These are phyloP conservation scores for Gracilariopsis chorda DNA, from an alignment of 23 red algal species.

Conservation along the genomic window DNA sequence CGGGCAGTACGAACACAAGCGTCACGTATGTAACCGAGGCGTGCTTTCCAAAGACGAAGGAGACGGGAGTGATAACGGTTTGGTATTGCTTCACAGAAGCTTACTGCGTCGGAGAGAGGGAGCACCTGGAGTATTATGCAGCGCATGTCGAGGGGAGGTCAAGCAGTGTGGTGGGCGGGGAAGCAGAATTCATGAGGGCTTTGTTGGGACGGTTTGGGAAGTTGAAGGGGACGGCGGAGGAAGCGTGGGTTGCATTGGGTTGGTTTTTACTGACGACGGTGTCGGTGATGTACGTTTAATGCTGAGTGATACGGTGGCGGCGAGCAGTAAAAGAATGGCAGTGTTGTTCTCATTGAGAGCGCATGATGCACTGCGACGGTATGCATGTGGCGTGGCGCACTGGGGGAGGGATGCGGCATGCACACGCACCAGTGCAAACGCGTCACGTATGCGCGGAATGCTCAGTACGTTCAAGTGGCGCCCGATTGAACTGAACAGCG, in stretches of 20 bases:
- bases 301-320: no score
- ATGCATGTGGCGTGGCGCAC: no score
- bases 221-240: neutral
- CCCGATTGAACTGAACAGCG: no score
- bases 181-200: neutral
- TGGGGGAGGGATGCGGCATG: no score
- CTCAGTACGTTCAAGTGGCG: no score
- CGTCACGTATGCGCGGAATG: no score
- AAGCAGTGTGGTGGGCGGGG: neutral
- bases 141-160: slow-evolving; percentile 43
- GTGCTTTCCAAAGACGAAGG: neutral
- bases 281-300: no score
- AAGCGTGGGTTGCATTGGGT: neutral
- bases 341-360: no score
- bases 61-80: neutral
- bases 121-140: neutral
- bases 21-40: neutral
- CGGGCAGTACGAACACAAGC: slow-evolving; percentile 13
- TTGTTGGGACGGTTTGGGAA: neutral
- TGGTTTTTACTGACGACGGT: no score
- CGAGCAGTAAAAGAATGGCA: no score
- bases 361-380: no score
- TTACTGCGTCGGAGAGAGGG: slow-evolving; percentile 24
- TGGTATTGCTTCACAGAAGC: slow-evolving; percentile 1
- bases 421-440: no score